phyloP scores from a whole-genome alignment of 192 early-diverging fungal species.

The Coemansia sp. region DNA sequence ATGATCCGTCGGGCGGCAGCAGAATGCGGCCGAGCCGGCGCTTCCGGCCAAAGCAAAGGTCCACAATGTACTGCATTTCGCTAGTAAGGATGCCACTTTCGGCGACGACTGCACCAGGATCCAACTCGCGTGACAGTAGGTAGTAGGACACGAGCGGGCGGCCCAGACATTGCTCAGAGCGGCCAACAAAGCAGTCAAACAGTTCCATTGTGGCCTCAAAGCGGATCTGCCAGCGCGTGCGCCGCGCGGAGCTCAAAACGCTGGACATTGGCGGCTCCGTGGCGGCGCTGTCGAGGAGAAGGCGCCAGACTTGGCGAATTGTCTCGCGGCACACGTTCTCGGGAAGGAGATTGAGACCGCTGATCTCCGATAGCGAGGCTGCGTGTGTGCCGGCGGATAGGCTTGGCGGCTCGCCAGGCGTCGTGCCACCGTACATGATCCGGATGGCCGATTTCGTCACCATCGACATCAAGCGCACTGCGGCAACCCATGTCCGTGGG shows the following conservation, averaged over 20 bases:
- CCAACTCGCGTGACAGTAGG: constrained; percentile 43
- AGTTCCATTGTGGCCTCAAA: constrained; percentile 52
- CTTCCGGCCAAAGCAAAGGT: constrained; percentile 51
- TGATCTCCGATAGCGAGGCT: constrained; percentile 47
- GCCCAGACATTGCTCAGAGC: constrained; percentile 36
- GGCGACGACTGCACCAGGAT: constrained; percentile 44
- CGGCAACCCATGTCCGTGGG: constrained; percentile 50
- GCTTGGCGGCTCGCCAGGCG: constrained; percentile 23
- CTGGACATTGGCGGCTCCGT: constrained; percentile 33
- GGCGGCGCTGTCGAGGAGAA: constrained; percentile 44
- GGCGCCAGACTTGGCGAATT: constrained; percentile 48
- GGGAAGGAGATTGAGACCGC: constrained; percentile 39
- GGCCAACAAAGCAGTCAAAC: constrained; percentile 50
- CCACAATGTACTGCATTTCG: constrained; percentile 52
- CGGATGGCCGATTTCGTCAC: constrained; percentile 45
- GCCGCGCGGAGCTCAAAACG: constrained; percentile 41
- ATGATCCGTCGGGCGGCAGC: constrained; percentile 66
- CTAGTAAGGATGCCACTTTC: constrained; percentile 46
- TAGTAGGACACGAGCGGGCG: constrained; percentile 52
- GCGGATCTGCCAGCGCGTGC: constrained; percentile 55
- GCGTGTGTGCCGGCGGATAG: constrained; percentile 42
- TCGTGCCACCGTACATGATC: constrained; percentile 49
- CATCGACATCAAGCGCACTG: constrained; percentile 48
- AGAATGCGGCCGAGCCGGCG: constrained; percentile 51
- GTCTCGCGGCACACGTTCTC: constrained; percentile 48